Conservation (phyloP, 495 filamentous ascomycete species). For the Daldinia bambusicola region DNA sequence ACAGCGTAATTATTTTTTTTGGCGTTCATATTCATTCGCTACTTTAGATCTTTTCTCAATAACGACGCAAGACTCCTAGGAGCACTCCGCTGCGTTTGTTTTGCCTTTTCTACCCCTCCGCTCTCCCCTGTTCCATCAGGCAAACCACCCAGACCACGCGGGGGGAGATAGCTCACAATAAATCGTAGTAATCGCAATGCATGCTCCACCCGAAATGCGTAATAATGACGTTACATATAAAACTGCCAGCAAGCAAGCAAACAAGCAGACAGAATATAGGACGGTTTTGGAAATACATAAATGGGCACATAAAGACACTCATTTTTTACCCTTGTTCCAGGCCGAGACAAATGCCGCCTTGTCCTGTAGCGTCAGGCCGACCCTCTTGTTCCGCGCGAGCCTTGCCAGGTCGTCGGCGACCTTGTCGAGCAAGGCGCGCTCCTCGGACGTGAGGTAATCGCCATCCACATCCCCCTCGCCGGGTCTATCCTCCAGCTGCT, state of each 20-base stretch:
- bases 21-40: background rate
- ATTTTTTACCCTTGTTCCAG: constrained; percentile 55
- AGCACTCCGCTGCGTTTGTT: background rate
- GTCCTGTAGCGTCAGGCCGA: constrained; percentile 81
- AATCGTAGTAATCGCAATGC: constrained; percentile 20
- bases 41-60: background rate
- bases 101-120: background rate
- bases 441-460: constrained; percentile 61
- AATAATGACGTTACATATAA: constrained; percentile 30
- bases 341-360: constrained; percentile 83
- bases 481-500: constrained; percentile 36
- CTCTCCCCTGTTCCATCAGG: constrained; percentile 1
- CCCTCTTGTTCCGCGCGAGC: constrained; percentile 88
- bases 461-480: constrained; percentile 48
- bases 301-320: constrained; percentile 6
- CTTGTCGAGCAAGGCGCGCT: constrained; percentile 72
- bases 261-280: too few relatives aligned
- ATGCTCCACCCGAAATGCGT: constrained; percentile 36
- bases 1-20: background rate
- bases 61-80: background rate
- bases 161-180: background rate
- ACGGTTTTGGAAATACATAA: constrained; percentile 1
- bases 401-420: constrained; percentile 89
- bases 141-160: constrained; percentile 3
- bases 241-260: constrained; percentile 16